Evolutionary conservation across 129 eudicot species (phyloP), one percentile per base, ranked within the genome.

Genomic region (Heracleum sosnowskyi): DNA sequence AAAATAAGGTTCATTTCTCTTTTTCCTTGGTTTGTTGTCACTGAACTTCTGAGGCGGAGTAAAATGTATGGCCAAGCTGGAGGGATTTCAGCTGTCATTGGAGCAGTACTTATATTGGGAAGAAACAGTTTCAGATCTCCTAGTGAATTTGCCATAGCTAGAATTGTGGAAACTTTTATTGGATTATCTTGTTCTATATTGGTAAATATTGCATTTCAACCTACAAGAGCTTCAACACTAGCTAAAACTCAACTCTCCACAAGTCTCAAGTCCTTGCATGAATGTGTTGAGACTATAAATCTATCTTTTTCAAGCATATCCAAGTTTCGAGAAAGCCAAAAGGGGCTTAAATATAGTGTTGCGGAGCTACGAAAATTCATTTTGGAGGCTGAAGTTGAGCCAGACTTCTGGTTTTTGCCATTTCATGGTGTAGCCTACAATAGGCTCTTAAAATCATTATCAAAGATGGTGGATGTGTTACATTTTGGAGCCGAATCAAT

Each of bases 1-100:
- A 80, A 87, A 75, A 24, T 87, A 46, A 86, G 96, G 81, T 89
- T 96, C 89, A 41, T 90, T 37, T 82, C 91, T 76, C 96, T 96
- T 41, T 88, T 96, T 29, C 99, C 99, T 41, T 96, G 97, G 96
- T 88, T 96, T 81, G 72, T 96, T 17, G 84, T 96, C 79, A 81
- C 90, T 57, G 82, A 87, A 75, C 82, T 90, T 42, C n/a, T 96
- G 12, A 72, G 87, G 45, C 80, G 84, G 44, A 92, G 99, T 83
- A 85, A 79, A 26, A 90, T 96, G 99, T 96, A 92, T 55, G 91
- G 95, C 73, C 92, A 91, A 26, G 96, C 96, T 0, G 99, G 99
- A 2, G 97, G 92, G 29, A 83, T 90, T 5, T 96, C 99, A 4
- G 96, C 99, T 1, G 89, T 89, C n/a, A 89, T 96, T 1, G 97